Conservation (phyloP, 345 rosid species). For the Lepidium sativum region DNA sequence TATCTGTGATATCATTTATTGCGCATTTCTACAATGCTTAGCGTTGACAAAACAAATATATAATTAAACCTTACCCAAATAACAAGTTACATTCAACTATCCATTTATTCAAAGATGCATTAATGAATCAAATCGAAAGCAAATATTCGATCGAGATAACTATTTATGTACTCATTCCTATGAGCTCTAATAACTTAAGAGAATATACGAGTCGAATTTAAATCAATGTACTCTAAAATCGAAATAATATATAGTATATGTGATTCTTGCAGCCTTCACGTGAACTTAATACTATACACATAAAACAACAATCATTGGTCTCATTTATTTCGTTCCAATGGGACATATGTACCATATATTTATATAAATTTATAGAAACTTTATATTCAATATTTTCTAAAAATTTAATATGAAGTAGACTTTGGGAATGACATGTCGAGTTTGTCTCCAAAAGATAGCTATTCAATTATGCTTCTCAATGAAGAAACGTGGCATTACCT, state of each 20-base stretch:
- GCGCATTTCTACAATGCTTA: neutral
- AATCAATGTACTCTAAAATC: neutral
- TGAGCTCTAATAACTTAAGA: neutral
- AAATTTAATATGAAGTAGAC: constrained; percentile 12
- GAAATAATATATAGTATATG: neutral
- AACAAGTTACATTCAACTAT: neutral
- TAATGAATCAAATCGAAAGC: neutral
- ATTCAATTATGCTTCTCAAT: constrained; percentile 13
- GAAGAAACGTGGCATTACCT: constrained; percentile 24
- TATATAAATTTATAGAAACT: neutral
- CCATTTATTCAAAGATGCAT: neutral
- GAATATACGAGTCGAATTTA: neutral
- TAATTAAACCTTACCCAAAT: constrained; percentile 10
- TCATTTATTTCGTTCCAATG: constrained; percentile 20
- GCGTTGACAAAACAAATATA: constrained; percentile 10
- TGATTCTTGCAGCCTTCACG: constrained; percentile 24
- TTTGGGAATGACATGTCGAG: constrained; percentile 15
- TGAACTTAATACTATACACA: constrained; percentile 11
- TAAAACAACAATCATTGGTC: constrained; percentile 11
- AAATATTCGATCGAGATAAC: neutral
- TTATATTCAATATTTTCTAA: neutral
- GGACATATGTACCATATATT: neutral
- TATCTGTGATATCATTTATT: neutral
- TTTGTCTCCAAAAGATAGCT: constrained; percentile 20
- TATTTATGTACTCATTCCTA: neutral